Conservation (phyloP, 2,329 filamentous ascomycete genomes). For the Botrytis sinoallii region DNA sequence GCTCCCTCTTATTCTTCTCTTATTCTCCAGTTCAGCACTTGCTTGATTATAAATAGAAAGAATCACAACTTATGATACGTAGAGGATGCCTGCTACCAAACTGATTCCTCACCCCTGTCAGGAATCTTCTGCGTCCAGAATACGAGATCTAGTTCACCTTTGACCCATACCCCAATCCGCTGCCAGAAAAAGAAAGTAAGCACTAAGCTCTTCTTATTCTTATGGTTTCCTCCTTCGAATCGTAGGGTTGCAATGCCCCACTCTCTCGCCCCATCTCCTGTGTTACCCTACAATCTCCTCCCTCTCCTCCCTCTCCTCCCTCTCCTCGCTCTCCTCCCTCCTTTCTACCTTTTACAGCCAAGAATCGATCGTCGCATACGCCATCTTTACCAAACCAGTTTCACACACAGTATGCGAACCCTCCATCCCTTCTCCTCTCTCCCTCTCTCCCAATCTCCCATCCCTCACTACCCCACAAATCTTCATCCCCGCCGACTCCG, state of each 20-base stretch:
- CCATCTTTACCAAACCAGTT: too few relatives aligned
- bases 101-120: neutral
- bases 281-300: neutral
- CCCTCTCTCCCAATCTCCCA: too few relatives aligned
- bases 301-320: neutral
- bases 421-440: too few relatives aligned
- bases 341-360: too few relatives aligned
- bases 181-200: neutral
- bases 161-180: neutral
- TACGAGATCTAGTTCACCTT: neutral
- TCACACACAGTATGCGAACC: too few relatives aligned
- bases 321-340: neutral
- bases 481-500: too few relatives aligned
- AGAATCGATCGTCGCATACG: neutral
- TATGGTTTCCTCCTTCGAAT: neutral
- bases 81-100: neutral
- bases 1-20: neutral
- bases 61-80: neutral
- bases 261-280: fast-evolving
- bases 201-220: neutral
- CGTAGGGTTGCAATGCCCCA: neutral
- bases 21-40: neutral
- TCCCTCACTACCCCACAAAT: too few relatives aligned
- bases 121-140: neutral
- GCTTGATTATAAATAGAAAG: neutral